Conservation (phyloP, 352 stramenopile species). For the Plasmopara halstedii region DNA sequence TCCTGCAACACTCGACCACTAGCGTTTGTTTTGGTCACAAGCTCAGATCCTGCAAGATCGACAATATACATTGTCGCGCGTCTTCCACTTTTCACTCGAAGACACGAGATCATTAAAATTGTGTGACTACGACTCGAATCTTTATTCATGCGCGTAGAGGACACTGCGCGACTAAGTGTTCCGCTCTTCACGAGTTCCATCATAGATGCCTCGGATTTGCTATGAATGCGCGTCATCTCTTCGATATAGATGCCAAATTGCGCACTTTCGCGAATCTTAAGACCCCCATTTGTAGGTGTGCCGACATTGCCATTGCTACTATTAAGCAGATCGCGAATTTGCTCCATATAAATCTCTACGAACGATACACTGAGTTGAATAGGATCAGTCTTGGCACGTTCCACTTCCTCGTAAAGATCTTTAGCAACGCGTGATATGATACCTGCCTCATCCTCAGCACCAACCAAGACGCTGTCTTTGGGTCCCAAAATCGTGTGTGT, state of each 20-base stretch:
- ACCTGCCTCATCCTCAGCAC: constrained; percentile 45
- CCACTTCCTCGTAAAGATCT: constrained; percentile 38
- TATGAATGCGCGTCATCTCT: constrained; percentile 48
- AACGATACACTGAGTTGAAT: constrained; percentile 65
- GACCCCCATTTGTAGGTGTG: constrained; percentile 19
- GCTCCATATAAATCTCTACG: constrained; percentile 87
- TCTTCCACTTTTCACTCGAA: constrained; percentile 28
- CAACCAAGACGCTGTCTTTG: constrained; percentile 51
- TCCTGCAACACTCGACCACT: constrained; percentile 74
- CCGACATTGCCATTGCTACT: constrained; percentile 14
- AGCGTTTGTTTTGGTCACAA: constrained; percentile 79
- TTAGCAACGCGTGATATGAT: constrained; percentile 58
- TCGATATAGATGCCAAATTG: constrained; percentile 69
- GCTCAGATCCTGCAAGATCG: constrained; percentile 77
- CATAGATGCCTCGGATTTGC: constrained; percentile 34
- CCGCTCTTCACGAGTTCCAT: constrained; percentile 57
- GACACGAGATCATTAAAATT: constrained; percentile 56
- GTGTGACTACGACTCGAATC: constrained; percentile 73
- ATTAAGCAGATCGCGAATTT: constrained; percentile 65
- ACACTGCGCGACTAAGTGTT: constrained; percentile 53
- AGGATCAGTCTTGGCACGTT: constrained; percentile 15
- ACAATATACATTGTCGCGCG: constrained; percentile 75
- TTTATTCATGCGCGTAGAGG: constrained; percentile 89
- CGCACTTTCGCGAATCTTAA: constrained; percentile 71
- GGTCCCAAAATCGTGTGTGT: constrained; percentile 81